Evolutionary conservation across 768 basidiomycete species (phyloP), one percentile per base, ranked within the genome.

Genomic region (Auricularia sp.): DNA sequence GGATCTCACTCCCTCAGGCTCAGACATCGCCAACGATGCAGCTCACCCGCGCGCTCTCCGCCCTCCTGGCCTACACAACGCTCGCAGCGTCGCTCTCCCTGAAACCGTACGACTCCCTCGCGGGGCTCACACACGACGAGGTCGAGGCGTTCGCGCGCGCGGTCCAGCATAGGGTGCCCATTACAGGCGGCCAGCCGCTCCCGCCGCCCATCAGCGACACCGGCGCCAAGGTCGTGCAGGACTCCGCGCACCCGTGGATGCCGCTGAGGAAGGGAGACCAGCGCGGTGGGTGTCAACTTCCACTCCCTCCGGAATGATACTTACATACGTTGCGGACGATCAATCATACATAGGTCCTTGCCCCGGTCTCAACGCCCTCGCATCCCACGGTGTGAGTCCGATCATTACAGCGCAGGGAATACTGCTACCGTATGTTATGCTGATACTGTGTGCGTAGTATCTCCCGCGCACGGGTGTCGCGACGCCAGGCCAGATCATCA

Each of bases 281-380:
- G 21, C 65, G 65, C 23, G 65, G 65, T 33, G 42, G 34, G 21
- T 65, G 61, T 60, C 11, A 3, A 44, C 43, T 11, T 3, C 3
- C 11, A 18, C 43, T 44, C 43, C 43, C 43, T 11, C 2, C 11
- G 10, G 3, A 2, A 10, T 44, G 43, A 3, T 18, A 44, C 43
- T 44, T 3, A 10, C 23, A 56, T n/a, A 21, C 53, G 3, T 56
- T 65, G 29, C 29, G 29, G 1, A 29, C 29, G 29, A 29, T 29
- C 29, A 29, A 29, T 29, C 29, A 29, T 29, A 29, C 29, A 33
- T 42, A 21, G 65, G 65, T 3, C 65, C 65, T 6, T 65, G 65
- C 53, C 65, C 65, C 14, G 65, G 65, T 3, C 47, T 65, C 34
- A 65, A 65, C 43, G 62, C 65, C 1, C 61, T 65, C 16, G 65